Evolutionary conservation across 2,329 filamentous ascomycete genomes (phyloP).

Genomic region (Bipolaris cookei): DNA sequence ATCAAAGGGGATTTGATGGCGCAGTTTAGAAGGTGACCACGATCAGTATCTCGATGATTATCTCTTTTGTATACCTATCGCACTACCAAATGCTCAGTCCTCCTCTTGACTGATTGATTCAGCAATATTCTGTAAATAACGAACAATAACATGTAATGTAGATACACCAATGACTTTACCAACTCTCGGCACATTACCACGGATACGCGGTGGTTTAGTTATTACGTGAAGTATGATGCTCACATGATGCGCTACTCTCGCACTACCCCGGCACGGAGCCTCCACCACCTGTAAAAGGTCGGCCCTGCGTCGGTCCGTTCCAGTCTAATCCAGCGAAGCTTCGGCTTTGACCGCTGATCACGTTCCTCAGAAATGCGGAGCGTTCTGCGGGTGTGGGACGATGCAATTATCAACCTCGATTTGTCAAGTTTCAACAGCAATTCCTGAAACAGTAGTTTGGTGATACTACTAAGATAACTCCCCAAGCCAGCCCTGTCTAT

Average conservation of each 20-base stretch:
- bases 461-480: no score
- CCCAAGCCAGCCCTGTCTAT: no score
- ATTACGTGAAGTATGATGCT: background rate
- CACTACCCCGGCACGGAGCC: no score
- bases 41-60: background rate
- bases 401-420: background rate
- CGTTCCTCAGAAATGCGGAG: no score
- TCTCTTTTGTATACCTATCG: background rate
- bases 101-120: background rate
- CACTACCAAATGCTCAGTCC: background rate
- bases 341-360: no score
- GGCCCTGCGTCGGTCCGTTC: no score
- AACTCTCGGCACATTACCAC: background rate
- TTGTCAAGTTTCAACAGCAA: background rate
- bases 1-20: background rate
- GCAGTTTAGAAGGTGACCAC: background rate
- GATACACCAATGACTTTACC: background rate
- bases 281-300: no score
- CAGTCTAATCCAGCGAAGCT: no score
- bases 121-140: background rate
- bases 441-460: no score
- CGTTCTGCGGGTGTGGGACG: no score
- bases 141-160: background rate
- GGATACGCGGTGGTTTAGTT: background rate
- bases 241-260: background rate